Evolutionary conservation across 2,329 filamentous ascomycete genomes (phyloP).

Genomic region (Verticillium nonalfalfae): DNA sequence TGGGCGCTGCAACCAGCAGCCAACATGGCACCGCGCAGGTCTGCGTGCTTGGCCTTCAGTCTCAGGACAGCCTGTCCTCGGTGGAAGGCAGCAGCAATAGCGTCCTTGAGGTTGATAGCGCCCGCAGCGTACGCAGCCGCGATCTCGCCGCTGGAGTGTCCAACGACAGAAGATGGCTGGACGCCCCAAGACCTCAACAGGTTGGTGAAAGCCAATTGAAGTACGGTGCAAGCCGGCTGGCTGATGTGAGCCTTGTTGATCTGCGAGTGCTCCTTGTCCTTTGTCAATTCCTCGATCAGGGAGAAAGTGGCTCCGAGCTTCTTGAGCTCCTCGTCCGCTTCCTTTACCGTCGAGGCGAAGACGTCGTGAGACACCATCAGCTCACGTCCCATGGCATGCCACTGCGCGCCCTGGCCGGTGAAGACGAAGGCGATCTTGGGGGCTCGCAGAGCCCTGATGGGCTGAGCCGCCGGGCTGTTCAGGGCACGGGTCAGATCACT

Average conservation of each 20-base stretch:
- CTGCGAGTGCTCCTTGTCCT: constrained; percentile 21
- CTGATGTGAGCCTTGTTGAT: constrained; percentile 33
- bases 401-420: constrained; percentile 21
- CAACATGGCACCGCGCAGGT: constrained; percentile 41
- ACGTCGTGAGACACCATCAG: constrained; percentile 13
- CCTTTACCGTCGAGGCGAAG: constrained; percentile 23
- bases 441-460: not conserved
- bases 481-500: not conserved
- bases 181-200: constrained; percentile 37
- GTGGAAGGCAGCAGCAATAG: constrained; percentile 43
- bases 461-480: not conserved
- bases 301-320: not conserved
- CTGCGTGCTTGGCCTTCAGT: not conserved
- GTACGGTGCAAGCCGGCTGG: constrained; percentile 36
- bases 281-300: not conserved
- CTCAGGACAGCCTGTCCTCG: constrained; percentile 36
- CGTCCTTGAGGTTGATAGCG: constrained; percentile 29
- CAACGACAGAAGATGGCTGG: constrained; percentile 29
- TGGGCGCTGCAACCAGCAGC: constrained; percentile 42
- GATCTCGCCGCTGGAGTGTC: constrained; percentile 44
- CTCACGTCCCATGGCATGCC: constrained; percentile 14
- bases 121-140: constrained; percentile 37
- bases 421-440: constrained; percentile 15
- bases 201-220: constrained; percentile 40
- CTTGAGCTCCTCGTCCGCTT: constrained; percentile 21